A percentile compares a stretch with the other conserved stretches of the same genome.
Evolutionary conservation across 78 protist species (phyloP).

Genomic region (Dictyostelium capitatum): DNA sequence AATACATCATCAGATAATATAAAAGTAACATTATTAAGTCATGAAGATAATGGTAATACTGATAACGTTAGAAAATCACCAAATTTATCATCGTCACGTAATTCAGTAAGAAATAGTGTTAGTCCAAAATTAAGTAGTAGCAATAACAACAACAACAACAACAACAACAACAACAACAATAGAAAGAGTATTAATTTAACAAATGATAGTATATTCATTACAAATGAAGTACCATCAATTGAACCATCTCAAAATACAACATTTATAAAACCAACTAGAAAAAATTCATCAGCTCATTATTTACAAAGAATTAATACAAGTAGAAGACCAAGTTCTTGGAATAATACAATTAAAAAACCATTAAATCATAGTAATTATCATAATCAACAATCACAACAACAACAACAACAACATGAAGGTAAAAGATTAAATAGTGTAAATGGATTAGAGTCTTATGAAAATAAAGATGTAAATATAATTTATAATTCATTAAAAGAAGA

Average conservation of each 20-base stretch:
- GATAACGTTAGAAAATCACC: background rate
- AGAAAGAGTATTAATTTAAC: conserved; percentile 11
- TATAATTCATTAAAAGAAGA: background rate
- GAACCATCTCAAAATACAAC: background rate
- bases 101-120: background rate
- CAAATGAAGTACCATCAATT: background rate
- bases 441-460: background rate
- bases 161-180: background rate
- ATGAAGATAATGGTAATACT: conserved; percentile 1
- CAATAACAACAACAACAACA: too few species aligned
- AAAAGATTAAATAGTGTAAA: conserved; percentile 21
- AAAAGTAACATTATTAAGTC: background rate
- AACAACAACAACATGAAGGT: background rate
- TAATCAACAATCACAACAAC: background rate
- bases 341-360: background rate
- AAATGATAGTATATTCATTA: background rate
- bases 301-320: background rate
- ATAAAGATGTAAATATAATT: background rate
- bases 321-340: conserved; percentile 28
- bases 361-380: background rate
- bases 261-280: background rate
- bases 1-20: background rate
- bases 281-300: background rate
- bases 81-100: background rate
- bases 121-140: background rate